phyloP scores from a whole-genome alignment of 2,329 filamentous ascomycete species.

The Hymenoscyphus scutula region DNA sequence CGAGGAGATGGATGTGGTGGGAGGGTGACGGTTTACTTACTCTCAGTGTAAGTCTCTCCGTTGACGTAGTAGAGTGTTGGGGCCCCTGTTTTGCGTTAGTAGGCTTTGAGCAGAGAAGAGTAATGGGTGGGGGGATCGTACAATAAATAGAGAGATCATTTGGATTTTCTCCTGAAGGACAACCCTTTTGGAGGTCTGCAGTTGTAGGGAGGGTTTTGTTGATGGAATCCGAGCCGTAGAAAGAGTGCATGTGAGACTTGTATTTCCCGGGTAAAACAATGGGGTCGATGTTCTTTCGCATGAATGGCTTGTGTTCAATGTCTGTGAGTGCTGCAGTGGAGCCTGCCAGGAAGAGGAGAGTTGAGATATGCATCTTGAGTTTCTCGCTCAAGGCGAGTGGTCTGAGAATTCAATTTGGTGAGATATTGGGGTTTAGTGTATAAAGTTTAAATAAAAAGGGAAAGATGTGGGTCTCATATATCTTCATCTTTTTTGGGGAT shows the following conservation, averaged over 20 bases:
- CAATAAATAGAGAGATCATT: conserved; percentile 48
- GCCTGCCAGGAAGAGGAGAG: conserved; percentile 5
- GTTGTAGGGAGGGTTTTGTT: conserved; percentile 40
- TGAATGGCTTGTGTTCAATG: conserved; percentile 32
- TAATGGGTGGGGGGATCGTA: conserved; percentile 9
- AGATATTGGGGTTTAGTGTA: background rate
- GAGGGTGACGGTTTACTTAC: too few species aligned
- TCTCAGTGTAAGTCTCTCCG: conserved; percentile 36
- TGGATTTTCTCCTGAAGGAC: conserved; percentile 45
- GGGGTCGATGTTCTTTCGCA: conserved; percentile 46
- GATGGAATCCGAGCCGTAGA: conserved; percentile 44
- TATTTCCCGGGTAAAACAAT: conserved; percentile 42
- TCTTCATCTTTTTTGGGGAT: background rate
- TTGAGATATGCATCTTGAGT: conserved; percentile 1
- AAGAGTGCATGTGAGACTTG: conserved; percentile 44
- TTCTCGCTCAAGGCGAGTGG: background rate
- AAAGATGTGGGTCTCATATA: background rate
- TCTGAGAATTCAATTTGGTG: background rate
- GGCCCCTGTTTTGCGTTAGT: conserved; percentile 34
- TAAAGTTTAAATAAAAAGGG: background rate
- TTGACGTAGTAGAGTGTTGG: conserved; percentile 41
- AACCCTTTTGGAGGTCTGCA: conserved; percentile 39
- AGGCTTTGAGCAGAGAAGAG: too few species aligned
- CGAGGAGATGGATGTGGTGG: too few species aligned
- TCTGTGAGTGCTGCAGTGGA: conserved; percentile 7